These are phyloP conservation scores for Solanum hybrid DNA, from an alignment of 305 asterid species.

Conservation along the genomic window DNA sequence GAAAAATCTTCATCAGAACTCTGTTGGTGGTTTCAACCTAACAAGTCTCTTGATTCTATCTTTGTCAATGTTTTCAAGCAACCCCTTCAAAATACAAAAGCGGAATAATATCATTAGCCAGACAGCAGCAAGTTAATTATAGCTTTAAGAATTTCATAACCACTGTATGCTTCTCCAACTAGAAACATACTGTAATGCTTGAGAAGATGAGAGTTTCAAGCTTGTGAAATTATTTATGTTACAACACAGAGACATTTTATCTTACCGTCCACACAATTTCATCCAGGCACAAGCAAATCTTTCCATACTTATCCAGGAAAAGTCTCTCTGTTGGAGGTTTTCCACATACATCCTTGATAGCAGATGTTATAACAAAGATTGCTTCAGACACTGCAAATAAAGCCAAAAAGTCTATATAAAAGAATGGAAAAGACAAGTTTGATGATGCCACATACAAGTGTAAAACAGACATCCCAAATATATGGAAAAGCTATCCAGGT, in stretches of 20 bases:
- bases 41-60: slow-evolving; percentile 82
- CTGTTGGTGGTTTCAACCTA: slow-evolving; percentile 72
- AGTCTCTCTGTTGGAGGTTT: slow-evolving; percentile 87
- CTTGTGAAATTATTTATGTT: neutral
- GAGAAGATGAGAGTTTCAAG: neutral
- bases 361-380: slow-evolving; percentile 73
- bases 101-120: neutral
- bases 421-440: neutral
- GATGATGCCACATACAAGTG: neutral
- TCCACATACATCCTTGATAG: slow-evolving; percentile 90
- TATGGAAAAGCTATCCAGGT: neutral
- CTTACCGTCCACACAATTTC: slow-evolving; percentile 97
- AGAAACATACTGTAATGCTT: neutral
- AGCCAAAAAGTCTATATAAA: neutral
- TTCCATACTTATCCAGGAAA: slow-evolving; percentile 92
- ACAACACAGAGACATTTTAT: neutral
- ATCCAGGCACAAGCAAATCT: slow-evolving; percentile 90
- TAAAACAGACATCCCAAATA: neutral
- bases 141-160: neutral
- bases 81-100: slow-evolving; percentile 18
- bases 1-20: slow-evolving; percentile 30
- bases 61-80: slow-evolving; percentile 89
- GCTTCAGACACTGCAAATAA: slow-evolving; percentile 66
- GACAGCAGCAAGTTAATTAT: neutral
- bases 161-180: neutral